Percentiles rank a stretch among this genome's conserved stretches.
These are phyloP conservation scores for Paraphoma chrysanthemicola DNA, from an alignment of 2,329 filamentous ascomycete genomes.

Conservation along the genomic window DNA sequence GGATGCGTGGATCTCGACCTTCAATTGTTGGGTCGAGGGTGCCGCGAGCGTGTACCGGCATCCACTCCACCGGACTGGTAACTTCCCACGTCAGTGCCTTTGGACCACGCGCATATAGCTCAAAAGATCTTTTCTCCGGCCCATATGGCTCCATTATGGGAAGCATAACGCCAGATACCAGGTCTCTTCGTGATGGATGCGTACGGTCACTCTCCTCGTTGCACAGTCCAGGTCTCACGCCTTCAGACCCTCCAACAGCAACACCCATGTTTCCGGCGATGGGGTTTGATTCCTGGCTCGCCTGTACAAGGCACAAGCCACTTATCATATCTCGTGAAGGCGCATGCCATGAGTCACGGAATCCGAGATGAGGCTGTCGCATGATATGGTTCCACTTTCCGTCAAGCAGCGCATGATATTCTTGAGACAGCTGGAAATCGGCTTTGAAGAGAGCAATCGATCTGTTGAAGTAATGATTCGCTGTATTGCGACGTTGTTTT, in stretches of 20 bases:
- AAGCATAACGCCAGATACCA: conserved; percentile 19
- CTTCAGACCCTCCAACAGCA: conserved; percentile 60
- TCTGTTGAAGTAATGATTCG: conserved; percentile 6
- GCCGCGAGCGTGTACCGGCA: neutral
- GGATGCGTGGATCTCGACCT: neutral
- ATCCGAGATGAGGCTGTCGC: conserved; percentile 51
- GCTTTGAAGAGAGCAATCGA: conserved; percentile 3
- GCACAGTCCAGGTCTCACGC: conserved; percentile 6
- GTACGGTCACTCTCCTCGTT: conserved; percentile 70
- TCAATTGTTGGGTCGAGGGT: neutral
- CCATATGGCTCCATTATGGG: conserved; percentile 6
- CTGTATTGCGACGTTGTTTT: conserved; percentile 14
- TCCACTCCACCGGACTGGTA: neutral
- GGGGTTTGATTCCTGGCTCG: conserved; percentile 59
- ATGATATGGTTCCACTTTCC: conserved; percentile 69
- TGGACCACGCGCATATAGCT: conserved; percentile 1
- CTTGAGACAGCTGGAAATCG: conserved; percentile 10
- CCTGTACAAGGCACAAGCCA: conserved; percentile 62
- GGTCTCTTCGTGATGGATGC: conserved; percentile 61
- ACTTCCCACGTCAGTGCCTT: neutral
- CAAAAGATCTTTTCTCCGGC: conserved; percentile 1
- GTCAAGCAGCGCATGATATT: conserved; percentile 5
- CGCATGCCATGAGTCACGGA: conserved; percentile 62
- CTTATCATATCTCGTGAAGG: conserved; percentile 70
- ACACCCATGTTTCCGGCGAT: conserved; percentile 64